These are phyloP conservation scores for Ceratocystis cacaofunesta DNA, from an alignment of 2,329 filamentous ascomycete species.

Conservation along the genomic window DNA sequence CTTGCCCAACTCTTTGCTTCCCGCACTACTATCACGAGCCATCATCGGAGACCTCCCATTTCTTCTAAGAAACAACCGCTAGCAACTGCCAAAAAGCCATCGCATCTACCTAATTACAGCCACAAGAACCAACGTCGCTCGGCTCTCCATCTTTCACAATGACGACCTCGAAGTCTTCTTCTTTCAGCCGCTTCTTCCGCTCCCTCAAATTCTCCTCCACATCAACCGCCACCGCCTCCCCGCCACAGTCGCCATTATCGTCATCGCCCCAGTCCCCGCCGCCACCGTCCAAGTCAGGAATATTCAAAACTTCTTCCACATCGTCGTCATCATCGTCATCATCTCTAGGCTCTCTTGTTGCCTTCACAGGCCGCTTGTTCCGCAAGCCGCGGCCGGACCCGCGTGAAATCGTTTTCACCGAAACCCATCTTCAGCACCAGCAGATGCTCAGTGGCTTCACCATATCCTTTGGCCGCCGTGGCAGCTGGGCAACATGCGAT, in stretches of 20 bases:
- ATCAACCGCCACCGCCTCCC: conserved; percentile 8
- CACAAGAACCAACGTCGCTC: not conserved
- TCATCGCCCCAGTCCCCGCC: not conserved
- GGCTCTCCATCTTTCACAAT: not conserved
- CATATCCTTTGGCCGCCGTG: conserved; percentile 31
- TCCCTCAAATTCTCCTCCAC: conserved; percentile 9
- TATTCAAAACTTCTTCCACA: conserved; percentile 2
- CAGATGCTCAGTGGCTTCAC: conserved; percentile 33
- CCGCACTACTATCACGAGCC: no score
- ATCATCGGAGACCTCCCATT: not conserved
- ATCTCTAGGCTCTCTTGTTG: conserved; percentile 7
- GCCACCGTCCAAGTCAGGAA: not conserved
- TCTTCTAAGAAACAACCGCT: not conserved
- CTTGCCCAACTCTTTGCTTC: no score
- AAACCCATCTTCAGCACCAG: conserved; percentile 33
- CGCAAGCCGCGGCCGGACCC: conserved; percentile 24
- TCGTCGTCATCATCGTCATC: conserved; percentile 5
- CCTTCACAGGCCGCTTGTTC: conserved; percentile 8
- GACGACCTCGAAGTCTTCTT: conserved; percentile 10
- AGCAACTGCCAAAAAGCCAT: not conserved
- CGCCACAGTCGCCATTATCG: not conserved
- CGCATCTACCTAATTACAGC: not conserved
- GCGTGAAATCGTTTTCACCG: conserved; percentile 31
- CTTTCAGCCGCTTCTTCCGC: conserved; percentile 10
- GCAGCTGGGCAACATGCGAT: conserved; percentile 14